Base-by-base conservation (phyloP, 2,329 filamentous ascomycete genomes). In the Zasmidium citrigriseum region DNA sequence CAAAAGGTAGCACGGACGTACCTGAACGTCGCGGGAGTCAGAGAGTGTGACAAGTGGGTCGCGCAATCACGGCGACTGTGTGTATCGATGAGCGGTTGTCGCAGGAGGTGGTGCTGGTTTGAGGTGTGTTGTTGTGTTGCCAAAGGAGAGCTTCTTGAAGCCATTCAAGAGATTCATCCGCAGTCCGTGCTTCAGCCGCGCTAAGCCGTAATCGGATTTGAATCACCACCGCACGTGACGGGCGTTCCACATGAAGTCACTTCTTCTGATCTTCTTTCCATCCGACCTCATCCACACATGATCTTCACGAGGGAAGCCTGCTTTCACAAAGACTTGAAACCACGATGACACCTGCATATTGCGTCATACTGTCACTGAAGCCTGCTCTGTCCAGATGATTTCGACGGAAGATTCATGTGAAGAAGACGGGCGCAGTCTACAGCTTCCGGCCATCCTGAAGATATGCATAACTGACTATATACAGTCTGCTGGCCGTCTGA, bases 1-100 rank as follows among this genome's bases (percentile, higher is more conserved):
- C 18, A 23, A 44, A 18, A 21, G 23, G 55, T 57, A 16, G 48
- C 55, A 57, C 55, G 41, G 50, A 57, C 55, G 55, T 57, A 57
- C 55, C 55, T 52, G 48, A 27, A 41, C 23, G 38, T 49, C 29
- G 21, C 22, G 22, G 48, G 22, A 46, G 25, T 50, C 44, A 24
- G 48, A 29, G 22, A 23, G 45, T 41, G 46, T 56, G 46, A 56
- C 54, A 29, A 56, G 44, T 55, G 46, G 44, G 46, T 38, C 46
- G 52, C 52, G 25, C 25, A 48, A 21, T 22, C 22, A 4, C 18
- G 7, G 34, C 34, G 34, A 41, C 34, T 41, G 14, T 9, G 34
- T 41, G 34, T 41, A 41, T 41, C 34, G 18, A 41, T 41, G 34
- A 16, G 34, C 14, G 18, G 34, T n/a, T 41, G 34, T 41, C 34